Base-by-base conservation (phyloP, 176 grass and related monocot species). In the Poa pratensis region DNA sequence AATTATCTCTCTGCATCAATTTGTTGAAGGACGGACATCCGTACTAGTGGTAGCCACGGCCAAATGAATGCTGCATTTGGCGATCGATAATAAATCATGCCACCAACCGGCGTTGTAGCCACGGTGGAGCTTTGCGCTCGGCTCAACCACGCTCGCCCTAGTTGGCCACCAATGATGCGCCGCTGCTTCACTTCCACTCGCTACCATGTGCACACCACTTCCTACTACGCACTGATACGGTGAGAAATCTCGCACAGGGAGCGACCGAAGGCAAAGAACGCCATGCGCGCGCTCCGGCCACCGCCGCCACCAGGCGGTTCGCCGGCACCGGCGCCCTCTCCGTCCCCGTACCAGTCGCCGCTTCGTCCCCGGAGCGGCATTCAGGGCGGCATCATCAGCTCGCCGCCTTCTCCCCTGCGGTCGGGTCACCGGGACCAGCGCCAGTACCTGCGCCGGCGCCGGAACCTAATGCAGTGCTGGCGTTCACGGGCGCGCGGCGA, bases 371-470 rank as follows among this genome's bases (percentile, higher is more conserved):
- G 4, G 49, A 26, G 77, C 79, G 16, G 80, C 13, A 46, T 59
- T 76, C 46, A 58, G 37, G 81, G 35, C 1, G 80, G 11, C 8
- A 26, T 75, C 73, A 28, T 75, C 23, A 80, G 65, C 65, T 85
- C 86, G 18, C 82, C 78, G 23, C 74, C 89, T 49, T 74, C 87
- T 16, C 87, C 93, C 12, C 69, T 15, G 75, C 52, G 15, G 69
- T 48, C 22, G 50, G 39, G 22, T 11, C 87, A 2, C 43, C 83
- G 0, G 49, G 79, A 28, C 79, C 64, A 0, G 85, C 73, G 2
- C 72, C 72, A 2, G 46, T 26, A 46, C 72, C 72, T 4, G 46
- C 39, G 4, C 83, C 92, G 0, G 39, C 85, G 64, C 34, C 86
- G 16, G 69, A 24, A 17, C 55, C 73, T 1, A 77, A 80, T 39